Percentiles rank a stretch among this genome's conserved stretches.
Conservation (phyloP, 2,329 filamentous ascomycete species). For the Phyllosticta citriasiana region DNA sequence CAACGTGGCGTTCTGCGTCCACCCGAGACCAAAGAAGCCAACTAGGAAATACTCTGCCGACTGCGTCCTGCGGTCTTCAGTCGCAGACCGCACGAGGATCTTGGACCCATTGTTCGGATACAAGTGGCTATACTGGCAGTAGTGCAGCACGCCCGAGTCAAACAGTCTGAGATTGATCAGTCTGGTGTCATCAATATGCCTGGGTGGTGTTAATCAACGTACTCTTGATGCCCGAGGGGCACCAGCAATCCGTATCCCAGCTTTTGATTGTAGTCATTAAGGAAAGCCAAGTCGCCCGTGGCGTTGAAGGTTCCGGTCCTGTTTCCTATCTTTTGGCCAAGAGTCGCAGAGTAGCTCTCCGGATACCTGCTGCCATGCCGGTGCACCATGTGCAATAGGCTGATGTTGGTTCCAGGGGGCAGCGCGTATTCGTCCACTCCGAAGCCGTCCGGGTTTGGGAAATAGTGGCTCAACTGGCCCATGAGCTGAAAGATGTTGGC, state of each 20-base stretch:
- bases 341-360: constrained; percentile 50
- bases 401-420: constrained; percentile 55
- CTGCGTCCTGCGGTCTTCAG: constrained; percentile 68
- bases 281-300: constrained; percentile 51
- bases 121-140: constrained; percentile 61
- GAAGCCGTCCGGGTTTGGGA: constrained; percentile 57
- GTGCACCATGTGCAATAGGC: constrained; percentile 62
- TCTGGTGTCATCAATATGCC: not conserved
- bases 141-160: constrained; percentile 59
- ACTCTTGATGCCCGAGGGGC: constrained; percentile 60
- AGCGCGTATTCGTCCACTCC: constrained; percentile 63
- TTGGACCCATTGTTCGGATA: constrained; percentile 61
- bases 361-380: constrained; percentile 68
- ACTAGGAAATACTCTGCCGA: constrained; percentile 69
- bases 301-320: constrained; percentile 46
- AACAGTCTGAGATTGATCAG: constrained; percentile 36
- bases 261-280: constrained; percentile 59
- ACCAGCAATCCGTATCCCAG: constrained; percentile 64
- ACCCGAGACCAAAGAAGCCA: constrained; percentile 68
- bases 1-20: constrained; percentile 62
- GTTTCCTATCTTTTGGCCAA: constrained; percentile 45
- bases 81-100: constrained; percentile 64
- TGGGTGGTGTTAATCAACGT: not conserved
- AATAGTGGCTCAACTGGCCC: constrained; percentile 61
- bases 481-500: constrained; percentile 61